Percentiles rank a stretch among this genome's conserved stretches.
These are phyloP conservation scores for Candida albicans DNA, from an alignment of 1,139 yeast genomes.

Conservation along the genomic window DNA sequence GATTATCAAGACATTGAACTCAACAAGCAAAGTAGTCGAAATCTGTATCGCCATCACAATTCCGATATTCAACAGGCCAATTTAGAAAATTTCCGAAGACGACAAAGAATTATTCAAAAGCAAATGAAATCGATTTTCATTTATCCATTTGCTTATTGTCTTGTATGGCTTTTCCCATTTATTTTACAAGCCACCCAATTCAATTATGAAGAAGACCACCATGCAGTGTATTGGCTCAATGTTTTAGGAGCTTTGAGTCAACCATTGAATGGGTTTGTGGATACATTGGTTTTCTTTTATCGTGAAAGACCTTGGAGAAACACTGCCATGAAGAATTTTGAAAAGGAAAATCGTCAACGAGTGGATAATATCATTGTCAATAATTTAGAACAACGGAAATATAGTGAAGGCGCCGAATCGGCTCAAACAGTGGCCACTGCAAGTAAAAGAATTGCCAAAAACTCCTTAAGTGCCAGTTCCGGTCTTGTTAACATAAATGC, in stretches of 20 bases:
- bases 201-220: slow-evolving; percentile 45
- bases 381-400: slow-evolving; percentile 8
- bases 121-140: slow-evolving; percentile 81
- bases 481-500: slow-evolving; percentile 24
- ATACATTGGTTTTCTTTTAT: slow-evolving; percentile 69
- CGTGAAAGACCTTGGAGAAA: slow-evolving; percentile 78
- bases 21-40: slow-evolving; percentile 5
- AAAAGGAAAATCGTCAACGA: slow-evolving; percentile 33
- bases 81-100: slow-evolving; percentile 55
- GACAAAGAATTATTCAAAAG: slow-evolving; percentile 67
- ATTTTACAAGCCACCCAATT: slow-evolving; percentile 65
- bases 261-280: slow-evolving; percentile 79
- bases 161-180: slow-evolving; percentile 81
- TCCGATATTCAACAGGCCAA: slow-evolving; percentile 58
- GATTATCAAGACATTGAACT: slow-evolving; percentile 3
- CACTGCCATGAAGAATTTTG: slow-evolving; percentile 43
- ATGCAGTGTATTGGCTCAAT: slow-evolving; percentile 64
- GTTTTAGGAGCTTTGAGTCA: slow-evolving; percentile 73
- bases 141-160: slow-evolving; percentile 78
- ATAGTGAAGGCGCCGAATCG: slow-evolving; percentile 6
- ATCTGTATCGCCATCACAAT: slow-evolving; percentile 15
- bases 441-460: slow-evolving; percentile 26
- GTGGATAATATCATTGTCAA: slow-evolving; percentile 25
- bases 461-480: slow-evolving; percentile 27
- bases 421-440: slow-evolving; percentile 20